A percentile compares a stretch with the other conserved stretches of the same genome.
These are phyloP conservation scores for Penicillium malachiteum DNA, from an alignment of 495 filamentous ascomycete species.

Conservation along the genomic window DNA sequence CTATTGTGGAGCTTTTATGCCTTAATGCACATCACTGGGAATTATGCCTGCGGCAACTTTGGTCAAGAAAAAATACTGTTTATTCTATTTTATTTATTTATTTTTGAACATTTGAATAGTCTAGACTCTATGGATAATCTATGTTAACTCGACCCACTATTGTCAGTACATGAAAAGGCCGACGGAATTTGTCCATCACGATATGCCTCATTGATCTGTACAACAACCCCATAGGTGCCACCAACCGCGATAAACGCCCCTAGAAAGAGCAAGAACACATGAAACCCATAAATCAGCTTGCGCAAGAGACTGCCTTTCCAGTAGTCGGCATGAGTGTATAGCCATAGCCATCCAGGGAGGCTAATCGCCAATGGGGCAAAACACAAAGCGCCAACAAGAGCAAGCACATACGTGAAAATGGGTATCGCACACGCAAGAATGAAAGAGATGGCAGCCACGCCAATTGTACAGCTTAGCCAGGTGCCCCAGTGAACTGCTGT, in stretches of 20 bases:
- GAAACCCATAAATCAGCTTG: conserved; percentile 19
- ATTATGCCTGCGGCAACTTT: too few relatives aligned
- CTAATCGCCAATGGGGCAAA: conserved; percentile 43
- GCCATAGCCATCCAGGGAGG: conserved; percentile 48
- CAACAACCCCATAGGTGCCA: conserved; percentile 40
- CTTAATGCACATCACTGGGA: too few relatives aligned
- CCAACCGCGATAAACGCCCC: conserved; percentile 40
- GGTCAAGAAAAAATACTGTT: not conserved
- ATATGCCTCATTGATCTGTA: conserved; percentile 41
- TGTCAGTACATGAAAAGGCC: conserved; percentile 44
- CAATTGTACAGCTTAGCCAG: conserved; percentile 57
- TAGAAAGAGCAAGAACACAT: conserved; percentile 32
- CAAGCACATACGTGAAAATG: conserved; percentile 65
- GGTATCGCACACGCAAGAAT: conserved; percentile 69
- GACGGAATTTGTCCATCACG: conserved; percentile 32
- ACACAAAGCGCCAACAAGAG: conserved; percentile 36
- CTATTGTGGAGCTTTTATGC: not conserved
- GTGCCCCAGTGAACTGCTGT: conserved; percentile 45
- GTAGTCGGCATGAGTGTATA: conserved; percentile 42
- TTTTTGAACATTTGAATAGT: too few relatives aligned
- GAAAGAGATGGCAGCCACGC: conserved; percentile 60
- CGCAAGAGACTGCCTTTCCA: conserved; percentile 21
- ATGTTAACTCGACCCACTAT: conserved; percentile 22
- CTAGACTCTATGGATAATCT: not conserved
- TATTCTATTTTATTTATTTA: too few relatives aligned